Evolutionary conservation across 345 rosid species (phyloP).

Genomic region (Eutrema japonicum): DNA sequence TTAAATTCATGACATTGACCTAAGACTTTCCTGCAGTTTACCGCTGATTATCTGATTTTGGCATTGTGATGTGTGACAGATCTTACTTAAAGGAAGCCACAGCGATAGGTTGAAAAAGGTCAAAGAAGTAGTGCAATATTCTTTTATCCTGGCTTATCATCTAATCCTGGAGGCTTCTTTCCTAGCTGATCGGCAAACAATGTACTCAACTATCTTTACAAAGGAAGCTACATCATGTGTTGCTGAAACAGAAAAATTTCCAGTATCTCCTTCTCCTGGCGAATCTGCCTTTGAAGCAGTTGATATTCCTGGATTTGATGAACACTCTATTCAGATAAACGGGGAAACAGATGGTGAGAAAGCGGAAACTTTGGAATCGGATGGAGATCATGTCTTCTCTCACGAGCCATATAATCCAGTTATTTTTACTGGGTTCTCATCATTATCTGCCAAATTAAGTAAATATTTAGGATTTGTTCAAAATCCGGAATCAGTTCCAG

Average conservation of each 20-base stretch:
- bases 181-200: conserved; percentile 75
- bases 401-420: conserved; percentile 79
- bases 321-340: conserved; percentile 41
- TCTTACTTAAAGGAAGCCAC: conserved; percentile 85
- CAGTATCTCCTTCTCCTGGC: conserved; percentile 43
- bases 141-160: conserved; percentile 74
- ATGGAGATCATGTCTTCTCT: conserved; percentile 51
- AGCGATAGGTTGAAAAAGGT: conserved; percentile 82
- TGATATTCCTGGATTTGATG: conserved; percentile 58
- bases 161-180: conserved; percentile 93
- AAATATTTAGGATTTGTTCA: conserved; percentile 62
- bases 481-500: conserved; percentile 52
- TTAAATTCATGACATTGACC: conserved; percentile 4
- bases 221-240: conserved; percentile 42
- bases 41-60: conserved; percentile 30
- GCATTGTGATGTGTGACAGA: conserved; percentile 53
- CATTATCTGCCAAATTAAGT: conserved; percentile 75
- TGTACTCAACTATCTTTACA: conserved; percentile 71
- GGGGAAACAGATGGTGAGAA: conserved; percentile 45
- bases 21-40: conserved; percentile 20
- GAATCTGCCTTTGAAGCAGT: conserved; percentile 38
- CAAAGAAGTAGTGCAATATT: conserved; percentile 75
- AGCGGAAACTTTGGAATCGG: conserved; percentile 42
- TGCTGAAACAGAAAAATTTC: conserved; percentile 39
- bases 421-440: conserved; percentile 71